Base-by-base conservation (phyloP, 2,329 filamentous ascomycete genomes). In the Fusarium mexicanum region DNA sequence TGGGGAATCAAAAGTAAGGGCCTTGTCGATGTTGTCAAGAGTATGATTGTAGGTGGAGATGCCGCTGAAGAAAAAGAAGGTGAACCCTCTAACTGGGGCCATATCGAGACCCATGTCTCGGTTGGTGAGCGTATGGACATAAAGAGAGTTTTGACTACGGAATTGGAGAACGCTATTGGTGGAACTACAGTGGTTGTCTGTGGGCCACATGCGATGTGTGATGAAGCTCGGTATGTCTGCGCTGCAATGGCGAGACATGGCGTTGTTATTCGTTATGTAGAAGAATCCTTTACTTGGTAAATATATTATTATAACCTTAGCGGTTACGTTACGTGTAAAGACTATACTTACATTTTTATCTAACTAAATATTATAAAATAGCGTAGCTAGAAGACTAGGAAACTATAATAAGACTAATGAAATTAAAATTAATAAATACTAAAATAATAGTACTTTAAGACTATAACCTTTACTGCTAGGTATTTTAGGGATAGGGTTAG, bases 151-250 rank as follows among this genome's bases (percentile, higher is more conserved):
- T 37, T 81, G 35, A 72, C 73, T 11, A 64, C 66, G 6, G 80
- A 81, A 58, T 33, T 81, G 12, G 53, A 64, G 12, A 44, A 70
- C 6, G 50, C 70, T 13, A 54, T 41, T n/a, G 51, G 64, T 16
- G 79, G 80, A 24, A 81, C 80, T 20, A 79, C 75, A 2, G 76
- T 81, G 1, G 59, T 81, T 44, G 75, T 77, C 13, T 81, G 80
- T 38, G 80, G 80, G 10, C 80, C 80, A 3, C 46, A 71, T 16
- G 66, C 67, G 3, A 81, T 81, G 80, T 75, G 75, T 7, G 80
- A 81, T 55, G 79, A 81, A 26, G 78, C 78, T 33, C 69, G 80
- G 18, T 76, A 75, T 58, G 72, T 68, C 3, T 77, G 77, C 18
- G 65, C 78, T 17, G 79, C 69, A 1, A 8, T 80, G 59, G 78